Base-by-base conservation (phyloP, 2,329 filamentous ascomycete species). In the Phaeosphaeriaceae sp. region DNA sequence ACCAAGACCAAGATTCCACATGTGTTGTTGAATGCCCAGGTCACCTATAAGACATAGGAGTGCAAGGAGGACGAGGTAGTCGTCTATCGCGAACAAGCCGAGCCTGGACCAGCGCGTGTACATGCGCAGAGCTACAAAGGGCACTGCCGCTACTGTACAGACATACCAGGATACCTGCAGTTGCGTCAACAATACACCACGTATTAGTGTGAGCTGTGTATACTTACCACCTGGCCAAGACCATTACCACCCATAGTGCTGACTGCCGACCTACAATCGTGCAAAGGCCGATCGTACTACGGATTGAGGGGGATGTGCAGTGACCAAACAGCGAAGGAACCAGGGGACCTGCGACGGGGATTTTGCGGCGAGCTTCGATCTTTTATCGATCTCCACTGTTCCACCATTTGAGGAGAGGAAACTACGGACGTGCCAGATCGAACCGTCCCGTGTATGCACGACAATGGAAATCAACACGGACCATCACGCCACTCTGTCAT, bases 111-210 rank as follows among this genome's bases (percentile, higher is more conserved):
- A 67, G 49, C 74, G 72, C 27, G 70, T 61, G 52, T 67, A 68
- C 53, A 76, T 58, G 52, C 75, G 66, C 25, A 71, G 60, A 7
- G 54, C 56, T 1, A 76, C 61, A 22, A 77, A 77, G 17, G 69
- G 58, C 4, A 70, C 27, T 0, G 70, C 65, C 36, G 65, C 66
- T 33, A 58, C 59, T 1, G 63, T 81, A 40, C 63, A 74, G 42
- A 80, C 76, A 20, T 79, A 76, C 64, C 71, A 66, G 7, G 79
- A 80, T 51, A 69, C 65, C 42, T 71, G 46, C 42, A 20, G 21
- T 20, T 20, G 19, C 13, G 27, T 63, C 33, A 67, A 56, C 44
- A n/a, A 53, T 47, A 19, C 13, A 50, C 22, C 3, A 9, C 11
- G 19, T 10, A 21, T 20, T 1, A 45, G 3, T 13, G 3, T 7